A percentile compares a stretch with the other conserved stretches of the same genome.
Evolutionary conservation across 192 early-diverging fungal species (phyloP).

Genomic region (Coemansia sp.): DNA sequence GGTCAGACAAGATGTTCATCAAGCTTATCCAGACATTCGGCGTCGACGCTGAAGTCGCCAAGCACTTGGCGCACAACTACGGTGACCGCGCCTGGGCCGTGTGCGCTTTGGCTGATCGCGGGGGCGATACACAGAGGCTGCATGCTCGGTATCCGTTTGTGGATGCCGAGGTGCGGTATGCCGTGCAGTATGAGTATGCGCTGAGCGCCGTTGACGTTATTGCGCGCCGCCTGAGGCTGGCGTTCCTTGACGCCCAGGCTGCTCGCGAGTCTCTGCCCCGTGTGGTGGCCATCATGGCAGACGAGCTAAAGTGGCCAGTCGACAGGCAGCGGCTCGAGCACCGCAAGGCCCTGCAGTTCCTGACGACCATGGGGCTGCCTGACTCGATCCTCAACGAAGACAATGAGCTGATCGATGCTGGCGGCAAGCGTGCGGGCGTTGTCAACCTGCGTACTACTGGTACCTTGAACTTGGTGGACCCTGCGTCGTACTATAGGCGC

Average conservation of each 20-base stretch:
- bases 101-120: constrained; percentile 77
- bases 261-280: constrained; percentile 83
- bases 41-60: constrained; percentile 88
- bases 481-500: constrained; percentile 58
- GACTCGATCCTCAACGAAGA: constrained; percentile 49
- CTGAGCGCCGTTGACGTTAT: constrained; percentile 93
- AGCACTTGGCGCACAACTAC: constrained; percentile 89
- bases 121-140: constrained; percentile 72
- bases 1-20: constrained; percentile 93
- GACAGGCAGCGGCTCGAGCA: constrained; percentile 71
- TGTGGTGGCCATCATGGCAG: constrained; percentile 90
- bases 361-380: constrained; percentile 92
- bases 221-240: constrained; percentile 86
- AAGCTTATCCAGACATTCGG: constrained; percentile 96
- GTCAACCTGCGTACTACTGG: constrained; percentile 35
- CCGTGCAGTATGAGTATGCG: constrained; percentile 91
- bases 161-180: constrained; percentile 93
- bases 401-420: constrained; percentile 14
- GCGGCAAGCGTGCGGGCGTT: constrained; percentile 19
- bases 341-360: constrained; percentile 73
- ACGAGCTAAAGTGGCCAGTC: constrained; percentile 81
- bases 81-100: constrained; percentile 96
- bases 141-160: constrained; percentile 88
- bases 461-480: constrained; percentile 45
- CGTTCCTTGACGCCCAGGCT: constrained; percentile 93